These are phyloP conservation scores for Leccinum pseudoinsigne DNA, from an alignment of 1,284 basidiomycete genomes.

Conservation along the genomic window DNA sequence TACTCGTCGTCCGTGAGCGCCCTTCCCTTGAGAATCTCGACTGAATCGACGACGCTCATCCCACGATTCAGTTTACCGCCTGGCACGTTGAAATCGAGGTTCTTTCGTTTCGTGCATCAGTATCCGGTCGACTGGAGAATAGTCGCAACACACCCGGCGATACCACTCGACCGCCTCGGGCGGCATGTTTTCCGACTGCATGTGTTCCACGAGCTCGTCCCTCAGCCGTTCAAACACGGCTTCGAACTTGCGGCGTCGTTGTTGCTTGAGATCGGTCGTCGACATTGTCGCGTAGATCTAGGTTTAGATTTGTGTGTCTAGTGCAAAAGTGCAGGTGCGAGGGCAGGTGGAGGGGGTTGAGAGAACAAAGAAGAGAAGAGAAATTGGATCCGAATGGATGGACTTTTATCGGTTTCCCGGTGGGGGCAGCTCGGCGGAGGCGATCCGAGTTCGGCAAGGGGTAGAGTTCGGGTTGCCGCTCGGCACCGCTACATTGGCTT, in stretches of 20 bases:
- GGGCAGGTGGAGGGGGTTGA: too few species aligned
- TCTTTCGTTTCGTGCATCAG: conserved; percentile 46
- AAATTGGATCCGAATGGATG: neutral
- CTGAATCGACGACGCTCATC: conserved; percentile 92
- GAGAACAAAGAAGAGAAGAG: neutral
- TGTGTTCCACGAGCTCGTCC: conserved; percentile 43
- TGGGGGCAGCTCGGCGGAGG: neutral
- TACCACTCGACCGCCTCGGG: conserved; percentile 66
- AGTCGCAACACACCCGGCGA: conserved; percentile 43
- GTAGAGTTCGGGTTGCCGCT: neutral
- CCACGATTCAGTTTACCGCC: conserved; percentile 98
- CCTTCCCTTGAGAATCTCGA: conserved; percentile 82
- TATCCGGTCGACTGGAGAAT: neutral
- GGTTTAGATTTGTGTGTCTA: neutral
- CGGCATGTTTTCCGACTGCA: conserved; percentile 57
- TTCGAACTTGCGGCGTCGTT: conserved; percentile 30
- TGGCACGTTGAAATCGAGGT: conserved; percentile 92
- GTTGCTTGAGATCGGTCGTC: conserved; percentile 23
- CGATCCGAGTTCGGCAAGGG: neutral
- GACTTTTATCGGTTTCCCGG: neutral
- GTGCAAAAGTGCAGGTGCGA: neutral
- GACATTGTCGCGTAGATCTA: conserved; percentile 11
- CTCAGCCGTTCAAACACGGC: conserved; percentile 32
- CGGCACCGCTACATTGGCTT: neutral
- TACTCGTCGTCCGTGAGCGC: conserved; percentile 81